Evolutionary conservation across 2,329 filamentous ascomycete genomes (phyloP), one percentile per base, ranked within the genome.

Genomic region (Parafenestella ontariensis): DNA sequence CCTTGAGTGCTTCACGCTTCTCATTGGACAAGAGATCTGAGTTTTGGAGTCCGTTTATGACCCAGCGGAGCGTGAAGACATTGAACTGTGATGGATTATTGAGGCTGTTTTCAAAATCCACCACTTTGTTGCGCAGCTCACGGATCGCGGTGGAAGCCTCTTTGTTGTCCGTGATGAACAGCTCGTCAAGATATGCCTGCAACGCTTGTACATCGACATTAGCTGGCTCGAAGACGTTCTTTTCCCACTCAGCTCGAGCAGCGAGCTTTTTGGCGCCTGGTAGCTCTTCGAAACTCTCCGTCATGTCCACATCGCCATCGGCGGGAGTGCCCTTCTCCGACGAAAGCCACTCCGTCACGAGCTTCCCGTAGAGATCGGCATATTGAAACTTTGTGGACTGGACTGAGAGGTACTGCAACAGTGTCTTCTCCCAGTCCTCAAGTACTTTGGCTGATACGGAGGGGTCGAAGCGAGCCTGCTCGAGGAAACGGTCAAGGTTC

Each of bases 11-110:
- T 33, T 70, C 66, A n/a, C 71, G 63, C 51, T 76, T 75, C 20
- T 72, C 71, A 23, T 73, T 70, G 3, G 77, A 76, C 3, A 84
- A 72, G 0, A 83, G 69, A 29, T 81, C 79, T 0, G 79, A 80
- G 3, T 70, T 62, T 20, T 79, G 63, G 2, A 84, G 75, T 0
- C 80, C 77, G 10, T 75, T 53, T 10, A 82, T 79, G 9, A 75
- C 68, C 76, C 75, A 78, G 23, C 61, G 65, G 18, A 84, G 59
- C 1, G 69, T 74, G 0, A 17, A 1, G 0, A 62, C 39, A 34
- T 62, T 69, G 66, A 83, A 79, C 31, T 65, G 65, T 17, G 44
- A 54, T 2, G 62, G 53, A 20, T 41, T 40, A 23, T 52, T 54
- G 26, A 73, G 42, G n/a, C 18, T 52, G 3, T n/a, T 48, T 33